Evolutionary conservation across 768 basidiomycete species (phyloP).

Genomic region (Lentinula sp.): DNA sequence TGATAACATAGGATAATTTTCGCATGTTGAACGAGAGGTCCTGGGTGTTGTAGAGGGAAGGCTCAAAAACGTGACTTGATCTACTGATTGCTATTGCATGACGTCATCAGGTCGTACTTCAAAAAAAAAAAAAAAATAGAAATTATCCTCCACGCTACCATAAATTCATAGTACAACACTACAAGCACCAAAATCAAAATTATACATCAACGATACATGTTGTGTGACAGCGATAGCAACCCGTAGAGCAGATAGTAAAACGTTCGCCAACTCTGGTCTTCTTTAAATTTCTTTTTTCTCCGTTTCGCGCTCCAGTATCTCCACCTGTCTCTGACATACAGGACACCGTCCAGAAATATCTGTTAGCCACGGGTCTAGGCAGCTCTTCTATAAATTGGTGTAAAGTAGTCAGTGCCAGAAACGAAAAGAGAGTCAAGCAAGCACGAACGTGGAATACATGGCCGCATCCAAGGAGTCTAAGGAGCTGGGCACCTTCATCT

Average conservation of each 20-base stretch:
- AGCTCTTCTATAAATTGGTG: slow-evolving; percentile 58
- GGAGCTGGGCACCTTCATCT: slow-evolving; percentile 69
- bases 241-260: too few relatives aligned
- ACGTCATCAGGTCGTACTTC: not conserved
- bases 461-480: slow-evolving; percentile 71
- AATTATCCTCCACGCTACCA: not conserved
- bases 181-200: not conserved
- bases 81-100: not conserved
- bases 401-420: slow-evolving; percentile 8
- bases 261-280: too few relatives aligned
- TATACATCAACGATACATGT: too few relatives aligned
- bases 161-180: not conserved
- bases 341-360: slow-evolving; percentile 87
- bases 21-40: slow-evolving; percentile 8
- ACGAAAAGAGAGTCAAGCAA: not conserved
- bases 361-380: slow-evolving; percentile 84
- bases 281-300: slow-evolving; percentile 20
- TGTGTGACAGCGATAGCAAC: too few relatives aligned
- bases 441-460: slow-evolving; percentile 85
- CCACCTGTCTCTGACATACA: slow-evolving; percentile 74
- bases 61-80: too few relatives aligned
- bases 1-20: slow-evolving; percentile 62
- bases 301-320: slow-evolving; percentile 31
- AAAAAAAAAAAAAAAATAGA: too few relatives aligned
- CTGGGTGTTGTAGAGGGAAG: too few relatives aligned